Evolutionary conservation across 1,284 basidiomycete genomes (phyloP).

Genomic region (Sutorius eximius): DNA sequence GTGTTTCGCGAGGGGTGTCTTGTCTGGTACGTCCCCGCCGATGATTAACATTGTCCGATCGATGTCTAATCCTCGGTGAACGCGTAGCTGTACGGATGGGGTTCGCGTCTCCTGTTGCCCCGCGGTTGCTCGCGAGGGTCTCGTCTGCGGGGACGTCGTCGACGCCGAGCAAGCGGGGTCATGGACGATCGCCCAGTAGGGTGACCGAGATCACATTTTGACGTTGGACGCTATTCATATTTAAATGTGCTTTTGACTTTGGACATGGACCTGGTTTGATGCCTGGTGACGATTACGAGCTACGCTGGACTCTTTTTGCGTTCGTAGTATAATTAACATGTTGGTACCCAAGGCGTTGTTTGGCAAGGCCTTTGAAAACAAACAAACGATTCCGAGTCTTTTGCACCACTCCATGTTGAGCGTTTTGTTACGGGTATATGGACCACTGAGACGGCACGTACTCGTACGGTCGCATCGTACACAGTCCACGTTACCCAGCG

Average conservation of each 20-base stretch:
- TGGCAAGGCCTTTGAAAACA: constrained; percentile 21
- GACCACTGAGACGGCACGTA: constrained; percentile 14
- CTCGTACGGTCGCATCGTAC: constrained; percentile 9
- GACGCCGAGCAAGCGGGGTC: neutral
- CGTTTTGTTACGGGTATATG: constrained; percentile 15
- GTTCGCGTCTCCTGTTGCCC: neutral
- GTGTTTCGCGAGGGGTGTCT: neutral
- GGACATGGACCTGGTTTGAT: neutral
- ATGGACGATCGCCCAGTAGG: constrained; percentile 15
- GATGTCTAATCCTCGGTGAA: too few species aligned
- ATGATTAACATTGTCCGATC: too few species aligned
- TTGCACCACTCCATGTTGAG: constrained; percentile 13
- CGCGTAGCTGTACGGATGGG: neutral
- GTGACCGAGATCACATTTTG: constrained; percentile 17
- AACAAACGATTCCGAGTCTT: constrained; percentile 5
- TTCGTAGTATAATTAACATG: neutral
- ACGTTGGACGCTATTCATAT: neutral
- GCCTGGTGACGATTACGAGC: neutral
- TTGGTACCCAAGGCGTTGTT: constrained; percentile 16
- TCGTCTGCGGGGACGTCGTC: constrained; percentile 4
- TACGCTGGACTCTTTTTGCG: neutral
- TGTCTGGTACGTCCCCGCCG: constrained; percentile 4
- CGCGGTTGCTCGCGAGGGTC: constrained; percentile 1
- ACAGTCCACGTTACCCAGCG: constrained; percentile 10
- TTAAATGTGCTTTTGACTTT: neutral